phyloP scores from a whole-genome alignment of 73 alveolate species.

The Paramecium sonneborni region DNA sequence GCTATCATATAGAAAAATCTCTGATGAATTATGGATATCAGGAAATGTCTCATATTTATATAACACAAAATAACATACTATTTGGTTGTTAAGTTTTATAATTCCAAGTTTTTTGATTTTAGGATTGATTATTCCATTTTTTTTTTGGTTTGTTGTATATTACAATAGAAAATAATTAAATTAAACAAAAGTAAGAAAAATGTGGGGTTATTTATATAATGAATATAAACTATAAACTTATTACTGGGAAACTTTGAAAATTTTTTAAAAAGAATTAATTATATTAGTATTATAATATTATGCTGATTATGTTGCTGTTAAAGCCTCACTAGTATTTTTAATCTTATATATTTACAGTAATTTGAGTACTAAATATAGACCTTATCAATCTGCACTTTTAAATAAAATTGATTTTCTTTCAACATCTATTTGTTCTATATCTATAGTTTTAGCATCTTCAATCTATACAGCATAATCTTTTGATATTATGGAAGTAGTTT shows the following conservation, averaged over 20 bases:
- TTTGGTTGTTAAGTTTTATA: neutral
- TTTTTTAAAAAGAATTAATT: neutral
- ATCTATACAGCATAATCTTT: neutral
- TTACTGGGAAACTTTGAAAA: constrained; percentile 39
- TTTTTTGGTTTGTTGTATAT: neutral
- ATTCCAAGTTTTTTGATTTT: neutral
- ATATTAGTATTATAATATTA: neutral
- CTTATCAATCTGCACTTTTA: neutral
- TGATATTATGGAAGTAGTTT: neutral
- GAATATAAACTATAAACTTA: constrained; percentile 1
- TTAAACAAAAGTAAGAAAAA: neutral
- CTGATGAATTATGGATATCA: neutral
- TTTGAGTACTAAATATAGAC: neutral
- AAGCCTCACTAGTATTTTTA: neutral
- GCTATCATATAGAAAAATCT: neutral
- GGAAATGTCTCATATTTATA: constrained; percentile 21
- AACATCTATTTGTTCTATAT: neutral
- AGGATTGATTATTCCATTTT: neutral
- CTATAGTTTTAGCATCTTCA: neutral
- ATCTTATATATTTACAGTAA: neutral
- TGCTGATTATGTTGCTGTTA: neutral
- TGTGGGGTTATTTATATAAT: constrained; percentile 23
- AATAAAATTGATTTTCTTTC: neutral
- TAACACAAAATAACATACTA: neutral
- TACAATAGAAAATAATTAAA: neutral